These are phyloP conservation scores for Trypanosoma lewisi DNA, from an alignment of 208 protist species.

Conservation along the genomic window DNA sequence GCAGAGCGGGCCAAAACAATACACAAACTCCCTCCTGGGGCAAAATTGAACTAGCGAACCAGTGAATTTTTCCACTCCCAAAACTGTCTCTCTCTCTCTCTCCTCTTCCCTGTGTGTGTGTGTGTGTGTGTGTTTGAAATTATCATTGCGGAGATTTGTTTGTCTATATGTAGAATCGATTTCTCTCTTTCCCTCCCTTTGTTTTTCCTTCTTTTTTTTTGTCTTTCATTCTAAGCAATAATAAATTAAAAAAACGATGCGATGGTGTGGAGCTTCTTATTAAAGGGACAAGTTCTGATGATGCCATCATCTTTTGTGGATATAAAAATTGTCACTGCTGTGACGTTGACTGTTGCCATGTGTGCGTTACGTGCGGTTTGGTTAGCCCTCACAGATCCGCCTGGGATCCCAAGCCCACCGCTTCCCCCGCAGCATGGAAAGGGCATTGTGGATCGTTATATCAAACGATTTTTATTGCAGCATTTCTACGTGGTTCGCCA, in stretches of 20 bases:
- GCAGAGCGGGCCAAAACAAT: slow-evolving; percentile 47
- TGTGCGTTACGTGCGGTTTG: slow-evolving; percentile 23
- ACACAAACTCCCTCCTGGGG: slow-evolving; percentile 37
- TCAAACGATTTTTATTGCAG: slow-evolving; percentile 48
- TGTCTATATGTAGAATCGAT: neutral
- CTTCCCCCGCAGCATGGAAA: slow-evolving; percentile 38
- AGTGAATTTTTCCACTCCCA: neutral
- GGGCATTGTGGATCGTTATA: slow-evolving; percentile 29
- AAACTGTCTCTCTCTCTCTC: neutral
- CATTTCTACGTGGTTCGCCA: slow-evolving; percentile 57
- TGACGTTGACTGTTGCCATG: slow-evolving; percentile 20
- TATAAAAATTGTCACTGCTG: neutral
- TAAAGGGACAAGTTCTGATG: neutral
- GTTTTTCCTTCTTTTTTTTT: slow-evolving; percentile 19
- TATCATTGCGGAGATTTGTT: neutral
- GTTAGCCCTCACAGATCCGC: slow-evolving; percentile 25
- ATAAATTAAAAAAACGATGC: neutral
- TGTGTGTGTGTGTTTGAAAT: neutral
- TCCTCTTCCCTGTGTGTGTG: neutral
- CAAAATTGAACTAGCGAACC: slow-evolving; percentile 27
- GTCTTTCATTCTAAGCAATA: slow-evolving; percentile 10
- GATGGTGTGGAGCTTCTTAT: neutral
- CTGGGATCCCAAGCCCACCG: slow-evolving; percentile 38
- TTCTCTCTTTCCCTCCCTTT: slow-evolving; percentile 16
- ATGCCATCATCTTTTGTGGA: slow-evolving; percentile 7